Evolutionary conservation across 495 filamentous ascomycete species (phyloP).

Genomic region (Tuber indicum): DNA sequence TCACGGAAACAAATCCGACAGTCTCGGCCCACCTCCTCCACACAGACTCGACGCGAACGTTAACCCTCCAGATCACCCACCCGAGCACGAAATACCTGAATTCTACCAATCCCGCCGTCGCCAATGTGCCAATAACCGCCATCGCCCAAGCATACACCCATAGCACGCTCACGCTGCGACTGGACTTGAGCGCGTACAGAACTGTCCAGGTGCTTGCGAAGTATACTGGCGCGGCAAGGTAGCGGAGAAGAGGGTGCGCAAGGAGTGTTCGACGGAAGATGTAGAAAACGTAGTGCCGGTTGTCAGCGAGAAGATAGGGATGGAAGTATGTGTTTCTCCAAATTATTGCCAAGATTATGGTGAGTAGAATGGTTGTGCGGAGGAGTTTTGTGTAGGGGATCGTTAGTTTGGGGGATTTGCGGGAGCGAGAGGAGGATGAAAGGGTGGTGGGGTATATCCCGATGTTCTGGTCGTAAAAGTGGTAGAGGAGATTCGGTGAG

Average conservation of each 20-base stretch:
- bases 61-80: slow-evolving; percentile 87
- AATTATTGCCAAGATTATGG: slow-evolving; percentile 53
- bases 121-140: slow-evolving; percentile 65
- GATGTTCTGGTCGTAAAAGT: slow-evolving; percentile 45
- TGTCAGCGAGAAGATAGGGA: slow-evolving; percentile 93
- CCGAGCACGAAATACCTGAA: slow-evolving; percentile 91
- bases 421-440: slow-evolving; percentile 14
- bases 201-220: slow-evolving; percentile 58
- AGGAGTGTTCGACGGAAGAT: slow-evolving; percentile 78
- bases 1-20: slow-evolving; percentile 66
- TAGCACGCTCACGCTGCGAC: slow-evolving; percentile 12
- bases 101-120: slow-evolving; percentile 87
- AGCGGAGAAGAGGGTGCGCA: slow-evolving; percentile 56
- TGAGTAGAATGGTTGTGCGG: slow-evolving; percentile 42
- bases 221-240: slow-evolving; percentile 60
- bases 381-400: slow-evolving; percentile 16
- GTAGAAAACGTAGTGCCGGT: slow-evolving; percentile 95
- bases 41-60: slow-evolving; percentile 48
- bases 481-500: slow-evolving; percentile 45
- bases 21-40: slow-evolving; percentile 63
- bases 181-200: slow-evolving; percentile 45
- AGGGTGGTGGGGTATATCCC: slow-evolving; percentile 21
- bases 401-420: background rate
- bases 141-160: slow-evolving; percentile 39
- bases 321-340: slow-evolving; percentile 88